phyloP scores from a whole-genome alignment of 2,329 filamentous ascomycete species.

The Aspergillus neoniger region DNA sequence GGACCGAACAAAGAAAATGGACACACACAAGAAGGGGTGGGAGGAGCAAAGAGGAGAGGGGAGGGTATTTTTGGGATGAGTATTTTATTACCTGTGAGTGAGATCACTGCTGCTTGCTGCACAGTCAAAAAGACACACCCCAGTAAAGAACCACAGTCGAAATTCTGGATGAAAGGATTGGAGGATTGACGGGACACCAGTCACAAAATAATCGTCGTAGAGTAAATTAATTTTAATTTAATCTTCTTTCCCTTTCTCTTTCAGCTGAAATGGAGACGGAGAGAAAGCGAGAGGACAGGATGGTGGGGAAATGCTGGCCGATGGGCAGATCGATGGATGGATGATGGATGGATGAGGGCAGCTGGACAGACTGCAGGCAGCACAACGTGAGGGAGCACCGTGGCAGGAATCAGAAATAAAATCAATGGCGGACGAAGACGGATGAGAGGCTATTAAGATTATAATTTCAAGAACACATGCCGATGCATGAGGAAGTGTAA shows the following conservation, averaged over 20 bases:
- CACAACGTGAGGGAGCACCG: not conserved
- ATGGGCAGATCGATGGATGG: slow-evolving; percentile 1
- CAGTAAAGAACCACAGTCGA: not conserved
- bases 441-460: not conserved
- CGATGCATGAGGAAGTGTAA: not conserved
- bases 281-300: not conserved
- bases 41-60: not conserved
- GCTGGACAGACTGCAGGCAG: not conserved
- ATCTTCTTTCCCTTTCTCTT: not conserved
- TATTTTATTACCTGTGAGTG: not conserved
- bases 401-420: not conserved
- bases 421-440: not conserved
- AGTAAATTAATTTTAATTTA: not conserved
- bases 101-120: not conserved
- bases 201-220: not conserved
- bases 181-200: not conserved
- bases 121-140: not conserved
- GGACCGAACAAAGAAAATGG: not conserved
- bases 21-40: not conserved
- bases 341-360: not conserved
- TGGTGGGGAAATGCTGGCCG: slow-evolving; percentile 1
- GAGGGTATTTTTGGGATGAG: not conserved
- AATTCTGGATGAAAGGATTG: not conserved
- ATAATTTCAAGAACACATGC: not conserved
- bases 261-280: not conserved